Evolutionary conservation across 495 filamentous ascomycete genomes (phyloP), one percentile per base, ranked within the genome.

Genomic region (Achaetomiella virescens): DNA sequence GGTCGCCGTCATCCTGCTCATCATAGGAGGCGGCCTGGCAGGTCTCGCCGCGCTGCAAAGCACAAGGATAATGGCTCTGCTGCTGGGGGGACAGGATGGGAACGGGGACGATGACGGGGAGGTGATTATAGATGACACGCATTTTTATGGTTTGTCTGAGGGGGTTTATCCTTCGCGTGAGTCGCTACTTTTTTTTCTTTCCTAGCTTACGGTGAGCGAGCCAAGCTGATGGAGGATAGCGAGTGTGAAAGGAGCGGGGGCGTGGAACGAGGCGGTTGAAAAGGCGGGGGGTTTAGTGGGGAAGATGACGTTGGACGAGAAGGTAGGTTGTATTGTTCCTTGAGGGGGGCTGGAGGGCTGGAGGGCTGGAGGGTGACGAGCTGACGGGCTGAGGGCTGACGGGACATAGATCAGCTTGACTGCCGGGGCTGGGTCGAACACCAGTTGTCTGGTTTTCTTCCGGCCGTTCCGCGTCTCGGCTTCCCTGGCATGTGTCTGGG

Each of bases 401-500:
- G 5, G 17, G 6, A 3, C 5, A 56, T n/a, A 74, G 72, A 74
- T 78, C 41, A 76, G 72, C 47, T 68, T 84, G 48, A 84, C 81
- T 0, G 75, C 73, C 2, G 83, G 82, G 5, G 60, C 68, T 8
- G 20, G 9, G 15, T 64, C 56, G 6, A 72, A 70, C 15, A 83
- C 73, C 9, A 57, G 70, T 41, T 87, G 84, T 69, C 74, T 20
- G 83, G 84, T 3, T 76, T 69, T 18, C 76, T 79, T 40, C 70
- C 67, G 0, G 58, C 73, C 8, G 72, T 86, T n/a, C 69, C 72
- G 9, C 74, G 83, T 1, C 68, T 87, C 18, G 74, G 74, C 1
- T 87, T 82, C 56, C 73, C 80, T 0, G 85, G 85, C 8, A 64
- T 87, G 37, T 87, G 84, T 61, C 72, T 89, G 0, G 70, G 72